phyloP scores from a whole-genome alignment of 306 rosid species.

The Cucurbita maxima region DNA sequence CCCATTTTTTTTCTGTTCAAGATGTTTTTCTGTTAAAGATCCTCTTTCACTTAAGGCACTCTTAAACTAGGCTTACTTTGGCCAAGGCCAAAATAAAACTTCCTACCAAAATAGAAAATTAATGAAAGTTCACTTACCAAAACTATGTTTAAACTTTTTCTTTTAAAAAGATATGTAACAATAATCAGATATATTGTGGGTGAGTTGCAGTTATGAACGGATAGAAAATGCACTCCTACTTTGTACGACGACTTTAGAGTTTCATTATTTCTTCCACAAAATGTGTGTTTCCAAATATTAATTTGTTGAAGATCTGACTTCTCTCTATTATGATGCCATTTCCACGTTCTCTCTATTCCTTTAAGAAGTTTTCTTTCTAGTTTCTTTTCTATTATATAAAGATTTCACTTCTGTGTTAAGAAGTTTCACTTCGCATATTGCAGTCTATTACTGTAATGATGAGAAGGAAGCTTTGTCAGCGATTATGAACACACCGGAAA shows the following conservation, averaged over 20 bases:
- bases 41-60: not conserved
- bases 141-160: not conserved
- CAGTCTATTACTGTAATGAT: constrained; percentile 2
- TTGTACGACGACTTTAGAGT: not conserved
- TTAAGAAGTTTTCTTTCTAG: not conserved
- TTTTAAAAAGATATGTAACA: not conserved
- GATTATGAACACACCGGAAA: not conserved
- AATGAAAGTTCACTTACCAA: not conserved
- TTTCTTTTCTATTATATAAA: not conserved
- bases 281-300: not conserved
- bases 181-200: not conserved
- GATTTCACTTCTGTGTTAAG: not conserved
- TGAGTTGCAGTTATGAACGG: not conserved
- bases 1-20: constrained; percentile 1
- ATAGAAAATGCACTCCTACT: not conserved
- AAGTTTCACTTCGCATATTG: not conserved
- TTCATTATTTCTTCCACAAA: not conserved
- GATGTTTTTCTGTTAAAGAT: not conserved
- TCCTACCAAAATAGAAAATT: not conserved
- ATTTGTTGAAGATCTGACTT: not conserved
- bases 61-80: too few species aligned
- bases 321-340: not conserved
- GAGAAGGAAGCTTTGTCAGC: constrained; percentile 5
- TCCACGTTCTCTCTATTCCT: not conserved
- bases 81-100: not conserved